These are phyloP conservation scores for Cladophialophora psammophila DNA, from an alignment of 2,329 filamentous ascomycete species.

Conservation along the genomic window DNA sequence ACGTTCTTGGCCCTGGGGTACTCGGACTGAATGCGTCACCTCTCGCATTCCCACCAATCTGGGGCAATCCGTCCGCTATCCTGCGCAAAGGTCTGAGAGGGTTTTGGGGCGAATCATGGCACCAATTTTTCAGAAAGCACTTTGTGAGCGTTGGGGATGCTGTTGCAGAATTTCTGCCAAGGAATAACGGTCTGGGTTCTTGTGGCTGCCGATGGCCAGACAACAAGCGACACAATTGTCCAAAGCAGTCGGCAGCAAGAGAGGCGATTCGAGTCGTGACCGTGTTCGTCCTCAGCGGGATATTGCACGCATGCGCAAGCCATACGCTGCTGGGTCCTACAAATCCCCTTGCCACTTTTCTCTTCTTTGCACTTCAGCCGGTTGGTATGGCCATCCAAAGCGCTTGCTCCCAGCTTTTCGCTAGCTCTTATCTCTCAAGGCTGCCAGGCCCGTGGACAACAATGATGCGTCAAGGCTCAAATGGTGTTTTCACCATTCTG, in stretches of 20 bases:
- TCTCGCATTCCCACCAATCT: constrained; percentile 2
- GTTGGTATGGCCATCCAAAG: constrained; percentile 4
- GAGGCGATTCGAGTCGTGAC: background rate
- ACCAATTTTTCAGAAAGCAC: constrained; percentile 14
- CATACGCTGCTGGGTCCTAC: constrained; percentile 12
- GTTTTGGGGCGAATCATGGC: constrained; percentile 15
- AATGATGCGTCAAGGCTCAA: constrained; percentile 4
- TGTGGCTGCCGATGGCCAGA: background rate
- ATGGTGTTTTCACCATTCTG: constrained; percentile 8
- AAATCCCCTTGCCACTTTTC: background rate
- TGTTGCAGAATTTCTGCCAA: background rate
- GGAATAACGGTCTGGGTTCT: background rate
- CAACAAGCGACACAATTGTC: background rate
- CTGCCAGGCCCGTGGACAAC: background rate
- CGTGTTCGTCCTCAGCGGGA: constrained; percentile 11
- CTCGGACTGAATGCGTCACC: constrained; percentile 10
- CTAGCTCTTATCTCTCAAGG: background rate
- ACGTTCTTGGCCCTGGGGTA: constrained; percentile 4
- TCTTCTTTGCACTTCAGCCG: constrained; percentile 14
- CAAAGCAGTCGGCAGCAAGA: background rate
- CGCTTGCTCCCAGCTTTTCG: background rate
- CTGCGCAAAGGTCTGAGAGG: constrained; percentile 10
- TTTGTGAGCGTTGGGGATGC: constrained; percentile 15
- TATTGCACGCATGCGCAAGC: constrained; percentile 18
- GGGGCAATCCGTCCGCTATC: constrained; percentile 12